Percentiles rank a stretch among this genome's conserved stretches.
phyloP scores from a whole-genome alignment of 169 alveolate genomes.

The Plasmodium fragile region DNA sequence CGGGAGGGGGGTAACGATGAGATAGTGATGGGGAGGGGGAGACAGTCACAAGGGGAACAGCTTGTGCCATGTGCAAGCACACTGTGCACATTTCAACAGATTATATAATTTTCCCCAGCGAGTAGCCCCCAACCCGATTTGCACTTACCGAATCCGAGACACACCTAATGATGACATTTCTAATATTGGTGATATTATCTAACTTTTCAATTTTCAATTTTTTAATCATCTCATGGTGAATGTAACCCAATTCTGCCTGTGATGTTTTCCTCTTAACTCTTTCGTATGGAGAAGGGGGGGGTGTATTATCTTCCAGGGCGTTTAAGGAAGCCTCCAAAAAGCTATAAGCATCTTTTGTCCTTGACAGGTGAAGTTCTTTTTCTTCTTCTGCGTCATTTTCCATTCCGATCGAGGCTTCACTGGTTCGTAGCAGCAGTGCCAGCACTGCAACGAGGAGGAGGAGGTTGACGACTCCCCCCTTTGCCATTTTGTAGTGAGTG shows the following conservation, averaged over 20 bases:
- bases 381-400: not conserved
- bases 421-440: not conserved
- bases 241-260: not conserved
- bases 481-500: not conserved
- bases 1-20: not conserved
- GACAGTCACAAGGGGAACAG: not conserved
- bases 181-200: not conserved
- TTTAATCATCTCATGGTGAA: conserved; percentile 16
- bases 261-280: not conserved
- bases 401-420: not conserved
- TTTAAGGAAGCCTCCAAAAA: conserved; percentile 28
- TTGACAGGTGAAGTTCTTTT: conserved; percentile 6
- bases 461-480: not conserved
- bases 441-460: not conserved
- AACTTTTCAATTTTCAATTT: conserved; percentile 6
- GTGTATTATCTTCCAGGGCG: not conserved
- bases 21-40: not conserved
- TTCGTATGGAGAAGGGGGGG: not conserved
- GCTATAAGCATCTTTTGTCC: conserved; percentile 5
- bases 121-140: not conserved
- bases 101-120: not conserved
- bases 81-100: not conserved
- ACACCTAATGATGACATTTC: not conserved
- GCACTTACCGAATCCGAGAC: conserved; percentile 29
- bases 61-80: not conserved